Base-by-base conservation (phyloP, 441 rosid genomes). In the Biscutella auriculata region DNA sequence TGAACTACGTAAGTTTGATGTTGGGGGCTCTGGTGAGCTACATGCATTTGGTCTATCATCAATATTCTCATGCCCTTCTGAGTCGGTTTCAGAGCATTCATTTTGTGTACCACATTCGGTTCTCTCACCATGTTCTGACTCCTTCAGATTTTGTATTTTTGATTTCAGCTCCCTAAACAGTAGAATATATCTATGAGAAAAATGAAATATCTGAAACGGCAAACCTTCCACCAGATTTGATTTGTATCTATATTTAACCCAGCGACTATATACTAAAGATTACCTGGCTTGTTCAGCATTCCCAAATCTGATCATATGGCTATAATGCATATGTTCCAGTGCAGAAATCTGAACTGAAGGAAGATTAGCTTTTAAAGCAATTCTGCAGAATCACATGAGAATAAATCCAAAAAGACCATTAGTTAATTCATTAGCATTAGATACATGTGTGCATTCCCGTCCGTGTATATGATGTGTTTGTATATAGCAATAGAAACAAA, bases 281-380 rank as follows among this genome's bases (percentile, higher is more conserved):
- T 78, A 90, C 99, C 95, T 94, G 66, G 95, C 81, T 79, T 84
- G 76, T 52, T 83, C 80, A 67, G 75, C 69, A 73, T 94, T 75
- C 73, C 83, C 87, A 84, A 90, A 85, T 82, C 99, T 81, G 55
- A 94, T 90, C 95, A 90, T 87, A 76, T 87, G 79, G 81, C 88
- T 84, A 60, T 94, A 94, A 57, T 90, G 97, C 96, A 94, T 87
- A 69, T 77, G 87, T 74, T 94, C 96, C 44, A 94, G 72, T 35
- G 97, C 97, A 62, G 82, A 64, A 72, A 90, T 79, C 77, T 90
- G 92, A 68, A 79, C 28, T 11, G 81, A 69, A 42, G 83, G 83
- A 67, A 80, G 83, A 26, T 84, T 81, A 60, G 89, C 93, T 73
- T 81, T 77, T 40, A 74, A 68, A 11, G 97, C 89, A 72, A 87